Conservation (phyloP, 2,329 filamentous ascomycete genomes). For the Aspergillus ochraceoroseus region DNA sequence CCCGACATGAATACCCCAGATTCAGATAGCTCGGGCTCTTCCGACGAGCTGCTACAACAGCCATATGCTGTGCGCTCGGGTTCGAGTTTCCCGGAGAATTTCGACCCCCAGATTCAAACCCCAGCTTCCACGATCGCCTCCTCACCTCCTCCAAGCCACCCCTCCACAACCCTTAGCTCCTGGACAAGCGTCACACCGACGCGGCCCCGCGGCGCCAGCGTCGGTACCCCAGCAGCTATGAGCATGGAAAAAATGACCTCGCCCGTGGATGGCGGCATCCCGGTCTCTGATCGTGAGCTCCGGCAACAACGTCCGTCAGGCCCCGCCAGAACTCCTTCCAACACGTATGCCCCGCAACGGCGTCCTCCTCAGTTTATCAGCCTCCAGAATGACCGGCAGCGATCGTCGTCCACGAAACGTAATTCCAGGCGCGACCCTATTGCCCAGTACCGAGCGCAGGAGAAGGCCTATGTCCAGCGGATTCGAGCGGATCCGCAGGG, state of each 20-base stretch:
- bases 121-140: slow-evolving; percentile 32
- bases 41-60: slow-evolving; percentile 39
- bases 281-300: slow-evolving; percentile 32
- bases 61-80: slow-evolving; percentile 31
- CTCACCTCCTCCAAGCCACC: slow-evolving; percentile 30
- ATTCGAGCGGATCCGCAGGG: slow-evolving; percentile 75
- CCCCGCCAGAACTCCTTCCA: slow-evolving; percentile 69
- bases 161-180: slow-evolving; percentile 29
- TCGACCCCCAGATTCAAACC: slow-evolving; percentile 30
- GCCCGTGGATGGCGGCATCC: slow-evolving; percentile 28
- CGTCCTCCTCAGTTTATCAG: slow-evolving; percentile 51
- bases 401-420: slow-evolving; percentile 55
- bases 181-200: slow-evolving; percentile 36
- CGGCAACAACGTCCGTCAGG: slow-evolving; percentile 63
- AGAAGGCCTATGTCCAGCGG: slow-evolving; percentile 90
- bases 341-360: slow-evolving; percentile 65
- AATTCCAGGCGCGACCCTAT: slow-evolving; percentile 58
- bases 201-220: slow-evolving; percentile 43
- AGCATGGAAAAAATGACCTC: slow-evolving; percentile 41
- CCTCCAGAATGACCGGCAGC: slow-evolving; percentile 47
- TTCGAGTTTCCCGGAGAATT: slow-evolving; percentile 31
- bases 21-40: slow-evolving; percentile 41
- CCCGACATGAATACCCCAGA: slow-evolving; percentile 40
- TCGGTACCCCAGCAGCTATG: slow-evolving; percentile 41
- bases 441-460: slow-evolving; percentile 73